Conservation (phyloP, 2,329 filamentous ascomycete genomes). For the Chlorencoelia australis region DNA sequence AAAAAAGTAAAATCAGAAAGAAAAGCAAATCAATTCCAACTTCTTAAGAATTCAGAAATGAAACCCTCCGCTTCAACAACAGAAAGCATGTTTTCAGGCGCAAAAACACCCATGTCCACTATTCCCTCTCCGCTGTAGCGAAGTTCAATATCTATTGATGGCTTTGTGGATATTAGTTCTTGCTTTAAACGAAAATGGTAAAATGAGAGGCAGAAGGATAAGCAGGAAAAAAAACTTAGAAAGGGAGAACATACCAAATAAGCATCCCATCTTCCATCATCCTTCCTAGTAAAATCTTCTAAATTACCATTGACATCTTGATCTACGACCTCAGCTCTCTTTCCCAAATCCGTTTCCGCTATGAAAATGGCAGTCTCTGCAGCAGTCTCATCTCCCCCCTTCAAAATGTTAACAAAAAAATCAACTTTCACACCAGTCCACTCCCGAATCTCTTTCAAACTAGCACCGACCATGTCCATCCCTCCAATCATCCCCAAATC, state of each 20-base stretch:
- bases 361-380: too few relatives aligned
- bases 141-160: constrained; percentile 25
- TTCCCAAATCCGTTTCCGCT: neutral
- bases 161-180: constrained; percentile 12
- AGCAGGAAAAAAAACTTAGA: neutral
- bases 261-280: constrained; percentile 7
- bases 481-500: constrained; percentile 55
- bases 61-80: constrained; percentile 16
- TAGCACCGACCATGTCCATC: constrained; percentile 44
- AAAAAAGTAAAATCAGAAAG: neutral
- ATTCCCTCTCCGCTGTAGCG: constrained; percentile 13
- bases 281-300: neutral
- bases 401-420: constrained; percentile 75
- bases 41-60: constrained; percentile 12
- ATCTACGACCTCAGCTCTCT: constrained; percentile 9
- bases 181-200: neutral
- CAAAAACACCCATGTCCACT: constrained; percentile 26
- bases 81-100: constrained; percentile 15
- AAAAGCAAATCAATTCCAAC: neutral
- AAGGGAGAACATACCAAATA: constrained; percentile 17
- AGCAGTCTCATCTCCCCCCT: constrained; percentile 3
- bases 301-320: constrained; percentile 4
- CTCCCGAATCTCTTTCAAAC: constrained; percentile 57
- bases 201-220: neutral
- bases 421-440: constrained; percentile 68